A percentile compares a stretch with the other conserved stretches of the same genome.
Conservation (phyloP, 768 basidiomycete species). For the Lentinula raphanica region DNA sequence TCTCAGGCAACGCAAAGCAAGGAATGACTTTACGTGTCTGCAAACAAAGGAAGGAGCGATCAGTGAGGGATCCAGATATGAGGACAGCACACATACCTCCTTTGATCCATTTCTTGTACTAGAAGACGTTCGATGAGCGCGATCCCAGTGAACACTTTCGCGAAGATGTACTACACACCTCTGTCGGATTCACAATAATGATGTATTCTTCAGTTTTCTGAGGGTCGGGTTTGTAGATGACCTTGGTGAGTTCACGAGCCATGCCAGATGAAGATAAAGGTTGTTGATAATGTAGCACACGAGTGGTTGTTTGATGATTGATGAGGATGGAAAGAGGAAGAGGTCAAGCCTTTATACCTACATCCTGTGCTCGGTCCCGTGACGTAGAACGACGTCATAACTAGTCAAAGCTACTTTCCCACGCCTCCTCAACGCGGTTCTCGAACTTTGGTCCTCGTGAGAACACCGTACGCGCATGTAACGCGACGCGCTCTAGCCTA, state of each 20-base stretch:
- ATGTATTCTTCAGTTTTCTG: conserved; percentile 71
- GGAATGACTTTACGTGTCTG: conserved; percentile 58
- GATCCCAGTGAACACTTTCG: conserved; percentile 10
- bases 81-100: conserved; percentile 52
- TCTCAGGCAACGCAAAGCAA: no score
- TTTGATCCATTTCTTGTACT: conserved; percentile 77
- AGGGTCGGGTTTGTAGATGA: conserved; percentile 66
- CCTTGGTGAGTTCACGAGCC: conserved; percentile 52
- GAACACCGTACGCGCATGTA: background rate
- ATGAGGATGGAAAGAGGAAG: background rate
- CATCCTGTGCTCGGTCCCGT: background rate
- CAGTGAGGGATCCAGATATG: conserved; percentile 13
- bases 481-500: background rate
- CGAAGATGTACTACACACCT: conserved; percentile 40
- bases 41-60: conserved; percentile 11
- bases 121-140: conserved; percentile 2
- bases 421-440: background rate
- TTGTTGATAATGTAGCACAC: background rate
- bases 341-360: background rate
- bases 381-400: background rate
- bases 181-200: conserved; percentile 57
- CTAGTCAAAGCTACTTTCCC: background rate
- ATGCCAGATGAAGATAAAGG: conserved; percentile 25
- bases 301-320: background rate
- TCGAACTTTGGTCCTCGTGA: no score